Evolutionary conservation across 768 basidiomycete genomes (phyloP).

Genomic region (Phlebiopsis flavidoalba): DNA sequence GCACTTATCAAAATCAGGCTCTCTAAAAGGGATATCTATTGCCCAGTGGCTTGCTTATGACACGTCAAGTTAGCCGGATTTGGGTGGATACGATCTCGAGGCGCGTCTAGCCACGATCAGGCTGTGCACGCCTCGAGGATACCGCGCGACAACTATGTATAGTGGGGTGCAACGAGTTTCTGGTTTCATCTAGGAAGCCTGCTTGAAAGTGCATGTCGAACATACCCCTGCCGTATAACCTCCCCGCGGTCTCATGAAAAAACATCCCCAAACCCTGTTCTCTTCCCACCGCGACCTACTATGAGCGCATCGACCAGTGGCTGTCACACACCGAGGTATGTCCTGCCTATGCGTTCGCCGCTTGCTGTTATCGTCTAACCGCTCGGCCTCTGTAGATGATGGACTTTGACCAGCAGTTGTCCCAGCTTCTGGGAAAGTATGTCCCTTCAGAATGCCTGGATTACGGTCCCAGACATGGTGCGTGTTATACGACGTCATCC

Average conservation of each 20-base stretch:
- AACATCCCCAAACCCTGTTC: background rate
- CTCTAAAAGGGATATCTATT: background rate
- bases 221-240: constrained; percentile 8
- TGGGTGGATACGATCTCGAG: background rate
- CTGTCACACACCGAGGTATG: constrained; percentile 11
- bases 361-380: background rate
- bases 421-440: constrained; percentile 20
- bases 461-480: constrained; percentile 15
- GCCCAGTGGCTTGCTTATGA: background rate
- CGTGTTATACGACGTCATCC: constrained; percentile 6
- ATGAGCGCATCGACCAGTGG: constrained; percentile 12
- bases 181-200: constrained; percentile 5
- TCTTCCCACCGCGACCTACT: background rate
- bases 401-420: constrained; percentile 22
- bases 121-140: constrained; percentile 10
- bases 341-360: background rate
- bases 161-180: constrained; percentile 5
- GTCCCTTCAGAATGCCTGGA: constrained; percentile 16
- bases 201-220: constrained; percentile 4
- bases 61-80: background rate
- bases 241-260: background rate
- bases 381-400: constrained; percentile 12
- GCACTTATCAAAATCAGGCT: background rate
- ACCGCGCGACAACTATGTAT: constrained; percentile 1
- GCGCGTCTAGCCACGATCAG: constrained; percentile 3